Conservation (phyloP, 164 flowering plant genomes). For the Umbilicus rupestris region DNA sequence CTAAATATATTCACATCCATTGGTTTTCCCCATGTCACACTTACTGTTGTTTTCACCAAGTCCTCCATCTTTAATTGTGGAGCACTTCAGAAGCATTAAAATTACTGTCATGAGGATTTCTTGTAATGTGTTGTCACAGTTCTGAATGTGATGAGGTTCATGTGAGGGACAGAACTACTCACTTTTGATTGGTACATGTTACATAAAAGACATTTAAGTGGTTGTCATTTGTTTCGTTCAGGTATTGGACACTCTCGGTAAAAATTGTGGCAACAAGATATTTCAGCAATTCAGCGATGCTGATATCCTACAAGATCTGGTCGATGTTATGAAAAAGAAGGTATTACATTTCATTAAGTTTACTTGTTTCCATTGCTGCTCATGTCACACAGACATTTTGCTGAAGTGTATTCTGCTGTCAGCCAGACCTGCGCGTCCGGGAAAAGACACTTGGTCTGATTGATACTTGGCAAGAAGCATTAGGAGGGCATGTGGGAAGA, state of each 20-base stretch:
- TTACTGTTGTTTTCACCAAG: background rate
- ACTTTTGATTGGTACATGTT: background rate
- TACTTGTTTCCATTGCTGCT: background rate
- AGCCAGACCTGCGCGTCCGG: constrained; percentile 85
- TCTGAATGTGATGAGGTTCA: background rate
- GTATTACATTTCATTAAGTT: constrained; percentile 20
- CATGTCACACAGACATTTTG: background rate
- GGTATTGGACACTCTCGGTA: constrained; percentile 87
- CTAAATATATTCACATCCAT: background rate
- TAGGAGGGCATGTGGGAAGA: constrained; percentile 70
- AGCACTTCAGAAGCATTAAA: background rate
- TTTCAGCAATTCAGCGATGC: constrained; percentile 74
- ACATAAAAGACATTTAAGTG: background rate
- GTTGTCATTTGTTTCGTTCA: constrained; percentile 15
- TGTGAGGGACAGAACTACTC: background rate
- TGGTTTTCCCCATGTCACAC: too few relatives aligned
- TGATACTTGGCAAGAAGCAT: constrained; percentile 96
- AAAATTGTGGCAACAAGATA: constrained; percentile 81
- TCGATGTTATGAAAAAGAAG: constrained; percentile 85
- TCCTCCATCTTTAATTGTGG: background rate
- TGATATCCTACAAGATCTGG: constrained; percentile 84
- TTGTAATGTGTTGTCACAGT: background rate
- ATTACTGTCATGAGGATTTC: background rate
- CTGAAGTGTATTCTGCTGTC: constrained; percentile 12
- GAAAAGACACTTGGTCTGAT: constrained; percentile 78